Percentiles rank a stretch among this genome's conserved stretches.
Evolutionary conservation across 2,329 filamentous ascomycete species (phyloP).

Genomic region (Aspergillus luchuensis): DNA sequence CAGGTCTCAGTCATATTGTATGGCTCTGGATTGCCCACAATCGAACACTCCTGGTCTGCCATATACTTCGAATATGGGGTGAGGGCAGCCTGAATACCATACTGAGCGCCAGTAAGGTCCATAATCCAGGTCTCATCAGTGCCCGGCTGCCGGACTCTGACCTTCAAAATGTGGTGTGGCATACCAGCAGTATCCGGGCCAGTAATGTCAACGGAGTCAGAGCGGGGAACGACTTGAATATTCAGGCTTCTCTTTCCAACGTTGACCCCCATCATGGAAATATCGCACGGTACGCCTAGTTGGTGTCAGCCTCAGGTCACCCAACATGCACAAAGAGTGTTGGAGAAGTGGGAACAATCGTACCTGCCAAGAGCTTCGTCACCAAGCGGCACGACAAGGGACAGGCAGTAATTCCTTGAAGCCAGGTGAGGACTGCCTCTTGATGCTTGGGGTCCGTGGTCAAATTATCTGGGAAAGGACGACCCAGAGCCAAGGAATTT

Average conservation of each 20-base stretch:
- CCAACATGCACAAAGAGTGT: too few species aligned
- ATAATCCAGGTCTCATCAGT: neutral
- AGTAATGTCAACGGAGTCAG: too few species aligned
- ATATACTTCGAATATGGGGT: neutral
- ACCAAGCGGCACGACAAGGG: neutral
- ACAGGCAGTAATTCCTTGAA: neutral
- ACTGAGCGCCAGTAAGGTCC: neutral
- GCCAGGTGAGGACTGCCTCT: neutral
- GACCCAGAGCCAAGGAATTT: neutral
- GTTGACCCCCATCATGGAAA: neutral
- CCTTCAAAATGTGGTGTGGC: too few species aligned
- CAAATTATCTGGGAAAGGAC: neutral
- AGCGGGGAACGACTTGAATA: too few species aligned
- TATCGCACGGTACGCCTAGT: neutral
- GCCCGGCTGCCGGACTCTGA: too few species aligned
- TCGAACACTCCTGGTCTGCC: neutral
- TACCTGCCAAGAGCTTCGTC: neutral
- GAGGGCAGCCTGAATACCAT: neutral
- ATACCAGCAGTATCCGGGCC: too few species aligned
- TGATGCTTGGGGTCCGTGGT: neutral
- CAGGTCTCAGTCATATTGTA: neutral
- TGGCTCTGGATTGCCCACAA: neutral
- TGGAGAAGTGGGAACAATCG: too few species aligned
- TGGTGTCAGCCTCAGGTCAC: neutral
- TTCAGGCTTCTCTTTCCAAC: too few species aligned